These are phyloP conservation scores for Cupressus sempervirens DNA, from an alignment of 75 land plant species.

Conservation along the genomic window DNA sequence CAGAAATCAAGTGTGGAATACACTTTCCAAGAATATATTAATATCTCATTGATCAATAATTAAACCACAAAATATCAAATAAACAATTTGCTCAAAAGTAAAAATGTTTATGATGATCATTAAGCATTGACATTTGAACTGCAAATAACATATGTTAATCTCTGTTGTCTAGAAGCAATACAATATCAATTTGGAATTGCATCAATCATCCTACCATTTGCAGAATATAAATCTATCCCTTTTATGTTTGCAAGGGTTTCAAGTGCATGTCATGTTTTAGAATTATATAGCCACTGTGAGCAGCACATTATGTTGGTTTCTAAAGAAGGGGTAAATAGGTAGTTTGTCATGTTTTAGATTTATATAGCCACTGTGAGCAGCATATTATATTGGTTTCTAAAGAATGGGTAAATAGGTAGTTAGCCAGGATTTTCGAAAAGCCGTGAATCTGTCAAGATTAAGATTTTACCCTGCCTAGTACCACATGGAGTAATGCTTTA, in stretches of 20 bases:
- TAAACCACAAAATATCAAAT: neutral
- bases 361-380: neutral
- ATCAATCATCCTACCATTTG: neutral
- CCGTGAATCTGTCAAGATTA: neutral
- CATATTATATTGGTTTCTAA: neutral
- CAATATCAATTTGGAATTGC: neutral
- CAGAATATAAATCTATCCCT: neutral
- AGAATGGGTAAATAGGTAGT: neutral
- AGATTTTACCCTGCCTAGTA: neutral
- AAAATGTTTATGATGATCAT: neutral
- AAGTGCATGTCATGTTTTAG: neutral
- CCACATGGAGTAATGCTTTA: neutral
- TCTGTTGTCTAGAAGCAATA: neutral
- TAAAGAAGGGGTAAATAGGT: neutral
- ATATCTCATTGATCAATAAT: neutral
- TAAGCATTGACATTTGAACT: neutral
- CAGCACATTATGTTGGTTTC: neutral
- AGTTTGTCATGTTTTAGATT: neutral
- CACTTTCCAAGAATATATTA: neutral
- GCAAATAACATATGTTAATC: neutral
- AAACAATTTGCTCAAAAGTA: neutral
- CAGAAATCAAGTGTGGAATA: constrained; percentile 1
- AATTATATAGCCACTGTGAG: neutral
- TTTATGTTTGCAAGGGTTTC: neutral
- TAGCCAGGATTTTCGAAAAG: neutral